phyloP scores from a whole-genome alignment of 2,329 filamentous ascomycete species.

The Arthroderma sp. region DNA sequence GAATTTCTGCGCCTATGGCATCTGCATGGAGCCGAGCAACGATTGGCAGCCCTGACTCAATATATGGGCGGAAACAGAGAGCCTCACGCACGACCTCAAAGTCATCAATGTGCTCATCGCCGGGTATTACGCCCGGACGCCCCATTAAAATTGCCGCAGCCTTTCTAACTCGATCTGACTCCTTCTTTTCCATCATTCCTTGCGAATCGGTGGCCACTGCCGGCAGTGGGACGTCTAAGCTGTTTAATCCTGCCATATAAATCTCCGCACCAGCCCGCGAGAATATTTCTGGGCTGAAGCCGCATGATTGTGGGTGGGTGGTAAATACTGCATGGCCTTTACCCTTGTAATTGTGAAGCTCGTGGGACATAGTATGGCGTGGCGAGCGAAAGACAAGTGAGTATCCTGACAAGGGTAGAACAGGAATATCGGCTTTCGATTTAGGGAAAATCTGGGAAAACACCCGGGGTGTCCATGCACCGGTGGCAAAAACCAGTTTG shows the following conservation, averaged over 20 bases:
- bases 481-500: slow-evolving; percentile 53
- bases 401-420: slow-evolving; percentile 55
- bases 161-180: slow-evolving; percentile 22
- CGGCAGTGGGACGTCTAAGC: slow-evolving; percentile 46
- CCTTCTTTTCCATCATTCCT: slow-evolving; percentile 28
- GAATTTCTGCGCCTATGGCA: slow-evolving; percentile 39
- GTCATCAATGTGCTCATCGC: slow-evolving; percentile 31
- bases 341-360: slow-evolving; percentile 24
- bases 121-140: slow-evolving; percentile 10
- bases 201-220: slow-evolving; percentile 31
- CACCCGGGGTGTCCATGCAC: slow-evolving; percentile 58
- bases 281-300: slow-evolving; percentile 60
- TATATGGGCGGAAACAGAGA: slow-evolving; percentile 62
- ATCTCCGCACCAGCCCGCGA: slow-evolving; percentile 53
- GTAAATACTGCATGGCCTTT: slow-evolving; percentile 58
- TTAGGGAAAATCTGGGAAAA: slow-evolving; percentile 51
- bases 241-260: slow-evolving; percentile 62
- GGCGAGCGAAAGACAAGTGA: slow-evolving; percentile 55
- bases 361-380: slow-evolving; percentile 24
- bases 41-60: slow-evolving; percentile 50
- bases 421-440: slow-evolving; percentile 40
- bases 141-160: slow-evolving; percentile 24
- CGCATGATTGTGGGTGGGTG: slow-evolving; percentile 35
- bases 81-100: slow-evolving; percentile 51
- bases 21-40: slow-evolving; percentile 44